Base-by-base conservation (phyloP, 176 grass and related monocot genomes). In the Tillandsia leiboldiana region DNA sequence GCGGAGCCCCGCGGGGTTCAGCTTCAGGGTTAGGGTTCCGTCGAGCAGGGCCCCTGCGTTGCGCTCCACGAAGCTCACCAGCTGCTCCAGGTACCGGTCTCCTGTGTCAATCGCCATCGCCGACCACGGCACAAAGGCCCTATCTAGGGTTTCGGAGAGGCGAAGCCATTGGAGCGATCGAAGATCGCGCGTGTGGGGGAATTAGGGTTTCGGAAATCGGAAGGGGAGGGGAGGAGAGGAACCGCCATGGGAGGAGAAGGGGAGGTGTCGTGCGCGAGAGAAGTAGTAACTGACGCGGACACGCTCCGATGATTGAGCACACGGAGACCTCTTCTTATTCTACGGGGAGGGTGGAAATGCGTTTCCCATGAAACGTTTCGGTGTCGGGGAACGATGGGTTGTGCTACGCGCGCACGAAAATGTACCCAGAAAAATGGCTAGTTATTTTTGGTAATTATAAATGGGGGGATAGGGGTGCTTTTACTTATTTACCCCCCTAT, bases 1-100 rank as follows among this genome's bases (percentile, higher is more conserved):
- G 86, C 79, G 94, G 65, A 97, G 86, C 10, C 94, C 94, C 47
- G 93, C 77, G 14, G 94, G 94, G 80, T 99, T 86, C 71, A 99
- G 85, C 67, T 91, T 88, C 2, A 99, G 87, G 13, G 84, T 93
- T 67, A 99, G 53, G 66, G 82, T 53, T 64, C 89, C 94, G 56
- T 99, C 89, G 48, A 99, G 87, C 67, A 99, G 82, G 79, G 81
- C 70, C 13, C 82, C 86, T 9, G 84, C 82, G 79, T 86, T 68
- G 47, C 72, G 64, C 63, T 75, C 87, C 72, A 85, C 86, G 75
- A 84, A 99, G 49, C 84, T 76, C 14, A 99, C 82, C 29, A 99
- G 82, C 48, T 87, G 67, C 75, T 90, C 78, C 27, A 99, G 84
- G 90, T 93, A 99, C 42, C 82, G 94, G 72, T 99, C 94, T 54